Conservation (phyloP, 2,329 filamentous ascomycete genomes). For the Drechmeria coniospora region DNA sequence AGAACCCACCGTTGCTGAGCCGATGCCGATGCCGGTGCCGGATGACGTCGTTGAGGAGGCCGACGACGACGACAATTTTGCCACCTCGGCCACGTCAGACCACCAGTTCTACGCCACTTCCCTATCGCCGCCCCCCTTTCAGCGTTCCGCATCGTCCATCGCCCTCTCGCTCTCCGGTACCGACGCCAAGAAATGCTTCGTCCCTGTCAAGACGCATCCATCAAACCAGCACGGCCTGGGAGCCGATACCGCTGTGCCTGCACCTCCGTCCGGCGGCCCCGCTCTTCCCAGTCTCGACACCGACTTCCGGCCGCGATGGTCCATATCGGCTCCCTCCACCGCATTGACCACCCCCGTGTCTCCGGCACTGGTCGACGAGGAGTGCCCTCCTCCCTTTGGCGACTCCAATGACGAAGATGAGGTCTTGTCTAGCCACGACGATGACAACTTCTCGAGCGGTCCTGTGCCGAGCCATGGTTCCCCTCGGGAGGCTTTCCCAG, state of each 20-base stretch:
- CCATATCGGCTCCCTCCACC: constrained; percentile 14
- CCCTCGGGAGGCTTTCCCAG: constrained; percentile 15
- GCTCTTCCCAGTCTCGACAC: constrained; percentile 10
- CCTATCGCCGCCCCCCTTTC: constrained; percentile 38
- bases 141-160: constrained; percentile 18
- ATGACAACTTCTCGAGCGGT: constrained; percentile 17
- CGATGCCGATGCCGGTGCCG: constrained; percentile 17
- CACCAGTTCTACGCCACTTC: constrained; percentile 26
- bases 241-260: too few relatives aligned
- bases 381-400: constrained; percentile 30
- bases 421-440: constrained; percentile 19
- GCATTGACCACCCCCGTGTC: constrained; percentile 19
- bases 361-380: constrained; percentile 22
- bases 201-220: constrained; percentile 9
- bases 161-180: constrained; percentile 11
- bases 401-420: constrained; percentile 29
- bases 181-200: constrained; percentile 9
- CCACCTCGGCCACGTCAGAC: constrained; percentile 33
- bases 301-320: constrained; percentile 10
- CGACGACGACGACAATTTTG: constrained; percentile 49
- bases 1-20: too few relatives aligned
- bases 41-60: constrained; percentile 20
- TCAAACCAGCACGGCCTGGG: too few relatives aligned
- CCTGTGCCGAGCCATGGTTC: too few relatives aligned
- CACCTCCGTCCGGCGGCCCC: constrained; percentile 7